These are phyloP conservation scores for Fusarium devonianum DNA, from an alignment of 2,329 filamentous ascomycete species.

Conservation along the genomic window DNA sequence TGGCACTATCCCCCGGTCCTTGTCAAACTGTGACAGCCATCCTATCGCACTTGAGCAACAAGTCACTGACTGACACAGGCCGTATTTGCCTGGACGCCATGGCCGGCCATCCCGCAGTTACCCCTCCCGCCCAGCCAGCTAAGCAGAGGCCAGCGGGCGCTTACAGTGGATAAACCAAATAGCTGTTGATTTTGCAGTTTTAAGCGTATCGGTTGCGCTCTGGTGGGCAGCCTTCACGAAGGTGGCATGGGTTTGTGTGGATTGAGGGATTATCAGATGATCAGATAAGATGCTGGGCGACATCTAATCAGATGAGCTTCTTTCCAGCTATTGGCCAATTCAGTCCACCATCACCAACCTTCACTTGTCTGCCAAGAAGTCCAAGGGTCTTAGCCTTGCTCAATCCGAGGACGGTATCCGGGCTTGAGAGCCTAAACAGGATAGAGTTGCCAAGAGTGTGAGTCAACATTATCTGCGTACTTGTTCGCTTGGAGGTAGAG, in stretches of 20 bases:
- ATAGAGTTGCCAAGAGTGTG: background rate
- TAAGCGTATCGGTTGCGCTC: background rate
- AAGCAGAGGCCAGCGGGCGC: background rate
- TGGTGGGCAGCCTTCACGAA: slow-evolving; percentile 12
- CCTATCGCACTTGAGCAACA: background rate
- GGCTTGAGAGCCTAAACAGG: background rate
- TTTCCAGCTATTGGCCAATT: slow-evolving; percentile 28
- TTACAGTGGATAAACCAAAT: slow-evolving; percentile 12
- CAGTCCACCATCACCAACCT: slow-evolving; percentile 4
- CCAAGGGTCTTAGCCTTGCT: slow-evolving; percentile 2
- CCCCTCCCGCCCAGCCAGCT: slow-evolving; percentile 12
- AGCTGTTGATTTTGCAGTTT: slow-evolving; percentile 1
- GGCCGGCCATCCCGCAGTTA: slow-evolving; percentile 5
- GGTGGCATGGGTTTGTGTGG: slow-evolving; percentile 5
- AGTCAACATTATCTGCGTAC: too few species aligned
- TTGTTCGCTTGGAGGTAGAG: too few species aligned
- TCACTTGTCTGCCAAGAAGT: too few species aligned
- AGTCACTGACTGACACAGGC: background rate
- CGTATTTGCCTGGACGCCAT: slow-evolving; percentile 1
- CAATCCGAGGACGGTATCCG: slow-evolving; percentile 21
- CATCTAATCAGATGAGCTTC: slow-evolving; percentile 42
- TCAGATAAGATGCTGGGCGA: slow-evolving; percentile 32
- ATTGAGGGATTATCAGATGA: slow-evolving; percentile 34
- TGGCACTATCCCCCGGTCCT: background rate
- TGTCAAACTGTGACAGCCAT: background rate